Evolutionary conservation across 495 filamentous ascomycete genomes (phyloP).

Genomic region (Staphylotrichum longicolle): DNA sequence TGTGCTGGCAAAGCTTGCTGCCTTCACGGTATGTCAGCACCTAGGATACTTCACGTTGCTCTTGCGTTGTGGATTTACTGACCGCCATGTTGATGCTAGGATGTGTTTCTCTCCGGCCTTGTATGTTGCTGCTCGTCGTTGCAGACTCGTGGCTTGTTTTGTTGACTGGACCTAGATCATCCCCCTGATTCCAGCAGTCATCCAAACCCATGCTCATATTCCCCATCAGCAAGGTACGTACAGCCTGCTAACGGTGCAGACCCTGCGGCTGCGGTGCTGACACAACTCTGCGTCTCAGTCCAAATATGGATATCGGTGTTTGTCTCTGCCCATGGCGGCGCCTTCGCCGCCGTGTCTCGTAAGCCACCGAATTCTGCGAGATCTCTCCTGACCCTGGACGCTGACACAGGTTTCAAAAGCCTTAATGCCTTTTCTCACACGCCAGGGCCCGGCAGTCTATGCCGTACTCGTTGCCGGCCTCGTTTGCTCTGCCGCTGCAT

Average conservation of each 20-base stretch:
- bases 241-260: neutral
- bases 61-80: neutral
- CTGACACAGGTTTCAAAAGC: slow-evolving; percentile 20
- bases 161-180: slow-evolving; percentile 18
- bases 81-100: neutral
- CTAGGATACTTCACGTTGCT: neutral
- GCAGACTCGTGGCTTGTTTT: neutral
- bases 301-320: slow-evolving; percentile 35
- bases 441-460: slow-evolving; percentile 15
- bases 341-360: slow-evolving; percentile 32
- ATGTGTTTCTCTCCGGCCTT: slow-evolving; percentile 17
- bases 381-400: neutral
- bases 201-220: slow-evolving; percentile 19
- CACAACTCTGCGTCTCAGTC: slow-evolving; percentile 8
- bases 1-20: slow-evolving; percentile 16
- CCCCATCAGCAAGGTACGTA: slow-evolving; percentile 26
- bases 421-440: slow-evolving; percentile 27
- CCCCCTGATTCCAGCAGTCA: slow-evolving; percentile 31
- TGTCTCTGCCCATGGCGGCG: slow-evolving; percentile 32
- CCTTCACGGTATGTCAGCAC: slow-evolving; percentile 11
- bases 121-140: neutral
- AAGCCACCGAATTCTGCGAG: neutral
- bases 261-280: neutral
- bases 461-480: slow-evolving; percentile 25
- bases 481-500: slow-evolving; percentile 21